Conservation (phyloP, 768 basidiomycete species). For the Imleria badia region DNA sequence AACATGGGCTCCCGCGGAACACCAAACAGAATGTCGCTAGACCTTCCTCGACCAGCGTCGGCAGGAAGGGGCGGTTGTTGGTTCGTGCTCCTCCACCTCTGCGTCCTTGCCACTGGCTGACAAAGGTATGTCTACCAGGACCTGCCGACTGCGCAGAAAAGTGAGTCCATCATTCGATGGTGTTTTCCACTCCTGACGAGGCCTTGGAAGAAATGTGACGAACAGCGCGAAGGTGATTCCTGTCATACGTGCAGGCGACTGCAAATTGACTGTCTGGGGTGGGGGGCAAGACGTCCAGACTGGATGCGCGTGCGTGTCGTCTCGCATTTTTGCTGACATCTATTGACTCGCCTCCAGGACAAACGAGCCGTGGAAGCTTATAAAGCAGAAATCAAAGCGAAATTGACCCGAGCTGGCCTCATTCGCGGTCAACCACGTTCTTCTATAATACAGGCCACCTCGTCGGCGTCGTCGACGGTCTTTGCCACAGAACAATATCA, state of each 20-base stretch:
- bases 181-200: slow-evolving; percentile 1
- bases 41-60: slow-evolving; percentile 51
- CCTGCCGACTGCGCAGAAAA: slow-evolving; percentile 80
- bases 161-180: slow-evolving; percentile 35
- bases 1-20: slow-evolving; percentile 35
- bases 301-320: slow-evolving; percentile 73
- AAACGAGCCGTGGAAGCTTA: slow-evolving; percentile 80
- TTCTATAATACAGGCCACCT: slow-evolving; percentile 42
- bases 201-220: slow-evolving; percentile 76
- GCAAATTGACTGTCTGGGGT: slow-evolving; percentile 79
- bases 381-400: slow-evolving; percentile 82
- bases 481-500: slow-evolving; percentile 34
- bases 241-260: slow-evolving; percentile 81
- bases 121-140: slow-evolving; percentile 45
- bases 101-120: slow-evolving; percentile 6
- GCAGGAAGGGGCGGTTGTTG: slow-evolving; percentile 78
- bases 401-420: slow-evolving; percentile 72
- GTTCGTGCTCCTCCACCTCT: slow-evolving; percentile 42
- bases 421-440: slow-evolving; percentile 81
- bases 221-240: slow-evolving; percentile 76
- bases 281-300: slow-evolving; percentile 83
- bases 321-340: slow-evolving; percentile 3
- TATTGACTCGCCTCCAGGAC: slow-evolving; percentile 49
- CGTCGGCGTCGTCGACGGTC: slow-evolving; percentile 33
- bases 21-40: slow-evolving; percentile 46